A percentile compares a stretch with the other conserved stretches of the same genome.
Evolutionary conservation across 306 rosid species (phyloP).

Genomic region (Castanea sativa): DNA sequence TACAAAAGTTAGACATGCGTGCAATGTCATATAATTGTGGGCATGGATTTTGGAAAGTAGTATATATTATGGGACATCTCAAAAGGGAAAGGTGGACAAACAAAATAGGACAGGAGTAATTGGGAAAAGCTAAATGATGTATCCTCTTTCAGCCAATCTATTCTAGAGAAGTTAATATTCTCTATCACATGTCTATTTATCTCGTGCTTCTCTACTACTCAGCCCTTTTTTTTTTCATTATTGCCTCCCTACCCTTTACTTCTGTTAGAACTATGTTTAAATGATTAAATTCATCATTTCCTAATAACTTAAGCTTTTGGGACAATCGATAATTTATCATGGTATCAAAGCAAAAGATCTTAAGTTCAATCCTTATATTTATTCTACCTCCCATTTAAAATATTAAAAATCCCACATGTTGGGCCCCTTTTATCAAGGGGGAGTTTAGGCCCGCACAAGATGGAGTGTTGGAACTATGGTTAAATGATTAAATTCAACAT

Average conservation of each 20-base stretch:
- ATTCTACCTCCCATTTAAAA: too few species aligned
- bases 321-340: too few species aligned
- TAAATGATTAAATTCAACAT: too few species aligned
- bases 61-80: not conserved
- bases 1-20: conserved; percentile 27
- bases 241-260: not conserved
- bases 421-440: too few species aligned
- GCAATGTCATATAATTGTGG: not conserved
- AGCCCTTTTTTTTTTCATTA: not conserved
- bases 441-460: too few species aligned
- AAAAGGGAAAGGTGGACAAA: not conserved
- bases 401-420: too few species aligned
- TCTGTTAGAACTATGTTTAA: too few species aligned
- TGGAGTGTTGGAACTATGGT: too few species aligned
- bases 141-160: not conserved
- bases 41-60: not conserved
- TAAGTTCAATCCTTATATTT: too few species aligned
- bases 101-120: not conserved
- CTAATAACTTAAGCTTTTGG: too few species aligned
- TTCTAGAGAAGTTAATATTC: not conserved
- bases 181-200: not conserved
- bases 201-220: not conserved
- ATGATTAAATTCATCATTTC: too few species aligned
- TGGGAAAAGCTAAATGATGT: not conserved
- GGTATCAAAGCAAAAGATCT: too few species aligned